These are phyloP conservation scores for Globisporangium spiculum DNA, from an alignment of 352 stramenopile genomes.

Conservation along the genomic window DNA sequence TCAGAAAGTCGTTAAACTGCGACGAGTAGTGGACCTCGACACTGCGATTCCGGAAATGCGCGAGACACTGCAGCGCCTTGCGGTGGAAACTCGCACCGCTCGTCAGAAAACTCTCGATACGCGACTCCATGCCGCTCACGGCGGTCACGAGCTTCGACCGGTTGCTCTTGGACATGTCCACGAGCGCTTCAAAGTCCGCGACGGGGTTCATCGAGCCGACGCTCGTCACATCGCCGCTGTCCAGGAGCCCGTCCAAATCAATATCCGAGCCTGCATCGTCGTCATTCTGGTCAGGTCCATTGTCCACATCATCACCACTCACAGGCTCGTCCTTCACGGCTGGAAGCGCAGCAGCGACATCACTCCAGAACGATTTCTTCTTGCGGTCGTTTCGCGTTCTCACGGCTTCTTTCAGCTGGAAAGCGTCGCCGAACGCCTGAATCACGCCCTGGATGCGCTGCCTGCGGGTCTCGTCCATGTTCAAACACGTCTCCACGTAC, in stretches of 20 bases:
- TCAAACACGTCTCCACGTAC: conserved; percentile 60
- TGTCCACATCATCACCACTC: conserved; percentile 17
- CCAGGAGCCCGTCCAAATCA: conserved; percentile 73
- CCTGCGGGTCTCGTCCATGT: conserved; percentile 49
- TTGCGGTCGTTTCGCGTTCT: conserved; percentile 60
- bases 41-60: conserved; percentile 69
- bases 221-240: conserved; percentile 52
- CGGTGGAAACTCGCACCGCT: conserved; percentile 46
- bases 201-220: conserved; percentile 87
- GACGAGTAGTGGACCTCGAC: conserved; percentile 66
- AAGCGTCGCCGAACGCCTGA: conserved; percentile 65
- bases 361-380: conserved; percentile 83
- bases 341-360: conserved; percentile 30
- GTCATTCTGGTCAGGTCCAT: conserved; percentile 19
- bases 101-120: conserved; percentile 65
- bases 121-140: conserved; percentile 64
- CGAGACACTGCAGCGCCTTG: conserved; percentile 69
- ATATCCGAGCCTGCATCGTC: conserved; percentile 59
- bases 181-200: conserved; percentile 72
- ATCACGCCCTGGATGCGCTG: conserved; percentile 56
- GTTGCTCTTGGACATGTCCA: conserved; percentile 53
- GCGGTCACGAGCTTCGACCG: conserved; percentile 36
- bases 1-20: conserved; percentile 76
- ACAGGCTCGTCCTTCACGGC: conserved; percentile 35
- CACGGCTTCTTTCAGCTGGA: conserved; percentile 74